Conservation (phyloP, 306 rosid genomes). For the Rubus parviflorus region DNA sequence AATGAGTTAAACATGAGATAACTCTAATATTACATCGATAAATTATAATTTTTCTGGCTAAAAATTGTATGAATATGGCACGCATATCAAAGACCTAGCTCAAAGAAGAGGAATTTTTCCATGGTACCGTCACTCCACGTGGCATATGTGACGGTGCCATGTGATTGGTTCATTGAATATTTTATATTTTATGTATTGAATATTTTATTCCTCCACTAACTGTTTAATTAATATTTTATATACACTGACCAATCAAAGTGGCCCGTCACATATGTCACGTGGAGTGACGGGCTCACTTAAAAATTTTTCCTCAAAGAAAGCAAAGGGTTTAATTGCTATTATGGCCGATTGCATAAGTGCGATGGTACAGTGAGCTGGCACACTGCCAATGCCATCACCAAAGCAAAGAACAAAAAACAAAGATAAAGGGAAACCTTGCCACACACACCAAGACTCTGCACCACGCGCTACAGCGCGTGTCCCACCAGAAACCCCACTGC, state of each 20-base stretch:
- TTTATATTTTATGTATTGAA: too few species aligned
- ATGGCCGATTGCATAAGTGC: conserved; percentile 18
- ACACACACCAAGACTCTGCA: neutral
- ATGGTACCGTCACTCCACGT: too few species aligned
- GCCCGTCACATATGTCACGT: too few species aligned
- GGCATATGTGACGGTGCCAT: too few species aligned
- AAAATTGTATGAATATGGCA: neutral
- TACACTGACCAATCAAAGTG: too few species aligned
- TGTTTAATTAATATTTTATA: too few species aligned
- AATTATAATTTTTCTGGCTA: neutral
- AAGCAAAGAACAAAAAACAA: conserved; percentile 20
- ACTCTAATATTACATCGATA: too few species aligned
- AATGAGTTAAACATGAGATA: too few species aligned
- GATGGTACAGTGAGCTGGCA: conserved; percentile 52
- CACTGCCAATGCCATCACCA: conserved; percentile 27
- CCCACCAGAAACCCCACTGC: neutral
- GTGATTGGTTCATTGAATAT: too few species aligned
- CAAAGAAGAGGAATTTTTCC: too few species aligned
- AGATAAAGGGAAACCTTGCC: conserved; percentile 9
- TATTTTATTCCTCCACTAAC: too few species aligned
- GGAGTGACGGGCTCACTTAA: too few species aligned
- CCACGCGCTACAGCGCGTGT: neutral
- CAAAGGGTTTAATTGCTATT: neutral
- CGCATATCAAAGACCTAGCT: neutral
- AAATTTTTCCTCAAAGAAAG: neutral